Base-by-base conservation (phyloP, 2,329 filamentous ascomycete genomes). In the Cladorrhinum sp. region DNA sequence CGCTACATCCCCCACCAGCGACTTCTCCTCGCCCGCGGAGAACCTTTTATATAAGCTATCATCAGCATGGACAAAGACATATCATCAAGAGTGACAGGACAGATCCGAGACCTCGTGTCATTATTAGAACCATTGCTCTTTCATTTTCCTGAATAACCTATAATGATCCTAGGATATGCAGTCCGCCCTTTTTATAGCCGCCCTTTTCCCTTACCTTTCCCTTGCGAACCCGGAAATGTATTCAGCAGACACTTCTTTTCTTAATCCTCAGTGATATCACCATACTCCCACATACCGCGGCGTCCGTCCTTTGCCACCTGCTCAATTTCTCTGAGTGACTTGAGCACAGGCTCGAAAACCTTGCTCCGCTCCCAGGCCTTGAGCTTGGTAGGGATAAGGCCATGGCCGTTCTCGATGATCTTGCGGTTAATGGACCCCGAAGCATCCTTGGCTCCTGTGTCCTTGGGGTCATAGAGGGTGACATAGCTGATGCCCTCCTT, bases 281-380 rank as follows among this genome's bases (percentile, higher is more conserved):
- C 95, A 76, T 98, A 99, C 83, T 99, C 95, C 93, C 93, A 99
- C 84, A 96, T 95, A 49, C 95, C 95, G 66, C 86, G 81, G 64
- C 92, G 85, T 60, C 87, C 86, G 58, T 84, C 80, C 84, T 96
- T 96, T 3, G 93, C 93, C 74, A 88, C 81, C 36, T 83, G 81
- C 79, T 96, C 89, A 55, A 89, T 84, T 74, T 89, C 83, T 71
- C 85, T 87, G 63, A 97, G 78, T 68, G 85, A 84, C 74, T 86
- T 84, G 64, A 96, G 77, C 49, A 92, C 85, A 32, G 90, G 83
- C 60, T 83, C 83, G 50, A 91, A 90, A 8, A 85, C 86, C 61
- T 76, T 78, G 75, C 83, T 84, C 59, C 89, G 84, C 81, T 98
- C 95, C 90, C 93, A 98, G 0, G 87, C 81, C 84, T 92, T 95